Evolutionary conservation across 495 filamentous ascomycete species (phyloP), one percentile per base, ranked within the genome.

Genomic region (Penicillium alfredii): DNA sequence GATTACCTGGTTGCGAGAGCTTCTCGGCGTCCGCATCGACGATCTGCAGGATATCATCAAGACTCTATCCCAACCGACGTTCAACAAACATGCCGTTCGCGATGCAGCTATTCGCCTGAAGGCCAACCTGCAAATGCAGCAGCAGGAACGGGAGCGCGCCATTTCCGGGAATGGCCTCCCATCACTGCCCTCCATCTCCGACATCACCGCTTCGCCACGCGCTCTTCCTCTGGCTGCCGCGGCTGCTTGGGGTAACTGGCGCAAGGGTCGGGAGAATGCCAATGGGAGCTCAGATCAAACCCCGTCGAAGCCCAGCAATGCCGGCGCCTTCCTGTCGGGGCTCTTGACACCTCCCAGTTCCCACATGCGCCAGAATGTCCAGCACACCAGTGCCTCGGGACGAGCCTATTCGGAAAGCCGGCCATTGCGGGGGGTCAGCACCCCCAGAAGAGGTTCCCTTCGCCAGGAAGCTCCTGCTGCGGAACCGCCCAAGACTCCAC

Each of bases 121-220:
- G 52, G 84, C 93, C 12, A 96, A 92, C 49, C 72, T 98, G 11
- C 85, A 97, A 57, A 98, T 98, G 92, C 88, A 97, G 51, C 85
- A 86, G 58, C 87, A 94, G 53, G 92, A 94, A 56, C 83, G 82
- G 12, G 93, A 97, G 51, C 69, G 84, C 36, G 74, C 82, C 4
- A 46, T 67, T 30, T 53, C 60, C 15, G 69, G 69, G 9, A 64
- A 71, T 25, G 38, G 54, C 10, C 71, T 75, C 33, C n/a, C n/a
- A n/a, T 66, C 74, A 2, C 57, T 84, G 4, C 66, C 73, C 9
- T 73, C 67, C 13, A 61, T 81, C n/a, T 68, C 76, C 7, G 74
- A 71, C 35, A 64, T 87, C 16, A 76, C 83, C 26, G 78, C 86
- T 9, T 82, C 86, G 2, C 82, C 87, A 2, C 84, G 88, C 30